A percentile compares a stretch with the other conserved stretches of the same genome.
phyloP scores from a whole-genome alignment of 1,284 basidiomycete species.

The Marasmius oreades region DNA sequence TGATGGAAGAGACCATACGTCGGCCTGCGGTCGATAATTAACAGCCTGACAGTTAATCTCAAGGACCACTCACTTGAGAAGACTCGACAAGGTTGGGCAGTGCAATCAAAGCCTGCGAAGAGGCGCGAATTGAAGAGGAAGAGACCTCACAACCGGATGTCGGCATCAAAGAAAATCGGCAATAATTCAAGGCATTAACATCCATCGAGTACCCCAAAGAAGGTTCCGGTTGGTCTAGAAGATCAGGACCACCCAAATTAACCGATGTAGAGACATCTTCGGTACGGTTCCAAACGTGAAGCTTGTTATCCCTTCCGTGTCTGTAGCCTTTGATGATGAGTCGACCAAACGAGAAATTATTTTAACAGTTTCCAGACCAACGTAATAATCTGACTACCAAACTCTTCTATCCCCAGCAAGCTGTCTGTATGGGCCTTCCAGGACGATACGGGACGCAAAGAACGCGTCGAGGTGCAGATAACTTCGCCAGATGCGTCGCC shows the following conservation, averaged over 20 bases:
- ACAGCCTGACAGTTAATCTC: neutral
- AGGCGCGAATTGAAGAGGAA: constrained; percentile 1
- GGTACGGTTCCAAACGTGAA: constrained; percentile 64
- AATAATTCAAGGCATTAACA: constrained; percentile 89
- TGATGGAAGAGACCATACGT: constrained; percentile 73
- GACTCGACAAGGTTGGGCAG: constrained; percentile 88
- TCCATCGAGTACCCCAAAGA: constrained; percentile 64
- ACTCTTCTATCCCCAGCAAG: constrained; percentile 76
- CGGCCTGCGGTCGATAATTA: constrained; percentile 49
- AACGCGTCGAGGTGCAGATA: constrained; percentile 67
- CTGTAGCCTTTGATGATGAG: constrained; percentile 34
- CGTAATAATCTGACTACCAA: constrained; percentile 67
- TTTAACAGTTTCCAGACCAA: constrained; percentile 30
- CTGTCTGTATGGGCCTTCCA: constrained; percentile 81
- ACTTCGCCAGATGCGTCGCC: constrained; percentile 76
- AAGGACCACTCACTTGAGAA: constrained; percentile 64
- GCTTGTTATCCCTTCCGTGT: constrained; percentile 83
- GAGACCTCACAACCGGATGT: neutral
- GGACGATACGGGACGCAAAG: constrained; percentile 62
- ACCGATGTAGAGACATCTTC: constrained; percentile 38
- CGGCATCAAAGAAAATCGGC: constrained; percentile 64
- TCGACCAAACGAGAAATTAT: neutral
- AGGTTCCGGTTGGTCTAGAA: constrained; percentile 48
- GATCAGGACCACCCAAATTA: constrained; percentile 53
- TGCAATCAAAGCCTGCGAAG: constrained; percentile 54